Base-by-base conservation (phyloP, 1,284 basidiomycete species). In the Cronartium quercuum region DNA sequence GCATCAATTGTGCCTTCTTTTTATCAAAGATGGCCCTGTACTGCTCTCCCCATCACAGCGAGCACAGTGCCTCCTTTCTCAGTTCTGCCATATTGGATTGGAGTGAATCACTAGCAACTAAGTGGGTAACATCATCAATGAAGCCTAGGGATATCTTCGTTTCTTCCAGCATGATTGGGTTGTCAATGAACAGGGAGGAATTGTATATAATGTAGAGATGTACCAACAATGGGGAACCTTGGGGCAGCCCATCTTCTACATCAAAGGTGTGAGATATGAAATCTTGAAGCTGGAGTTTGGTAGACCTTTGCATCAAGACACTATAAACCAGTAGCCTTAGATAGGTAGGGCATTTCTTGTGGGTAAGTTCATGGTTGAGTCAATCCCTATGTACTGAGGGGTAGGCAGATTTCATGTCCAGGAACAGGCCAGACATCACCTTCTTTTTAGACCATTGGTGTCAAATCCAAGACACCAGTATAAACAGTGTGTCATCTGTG, bases 11-110 rank as follows among this genome's bases (percentile, higher is more conserved):
- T 13, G 68, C 41, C 34, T 70, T 70, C 57, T 61, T 42, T 38
- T 63, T 61, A 37, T 70, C 68, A 70, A 70, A 70, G 5, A 70
- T 63, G 13, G 68, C 68, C 10, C 29, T 35, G 24, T 70, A 2
- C 18, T 24, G 29, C 21, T 2, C n/a, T 12, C 60, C 68, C 68
- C 68, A 62, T 5, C 24, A 10, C n/a, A 68, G 10, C 5, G 55
- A 57, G 1, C 13, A 7, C 6, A 12, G 10, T 2, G 35, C 67
- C 29, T 40, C 24, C 2, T 35, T 12, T 13, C 29, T 3, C 6
- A 68, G 67, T 5, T 38, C 12, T 9, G 10, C 10, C 18, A 41
- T 38, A 1, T n/a, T 24, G 2, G 1, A 13, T 3, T 68, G 35
- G 1, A 13, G 4, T 35, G 24, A 3, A 38, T 64, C 51, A 18